Percentiles rank a stretch among this genome's conserved stretches.
Conservation (phyloP, 768 basidiomycete genomes). For the Coprinopsis cinerea region DNA sequence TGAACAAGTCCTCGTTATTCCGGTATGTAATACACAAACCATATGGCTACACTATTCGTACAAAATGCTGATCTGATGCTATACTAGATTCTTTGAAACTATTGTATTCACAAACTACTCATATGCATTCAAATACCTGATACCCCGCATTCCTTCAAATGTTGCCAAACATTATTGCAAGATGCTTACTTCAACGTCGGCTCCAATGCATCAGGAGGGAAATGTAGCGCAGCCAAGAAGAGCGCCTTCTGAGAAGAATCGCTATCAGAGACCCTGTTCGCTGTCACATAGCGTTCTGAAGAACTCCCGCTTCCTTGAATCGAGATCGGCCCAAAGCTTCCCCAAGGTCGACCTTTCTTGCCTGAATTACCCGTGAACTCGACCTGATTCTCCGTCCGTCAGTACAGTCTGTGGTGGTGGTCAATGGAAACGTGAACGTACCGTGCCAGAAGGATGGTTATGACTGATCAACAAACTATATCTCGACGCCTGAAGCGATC, state of each 20-base stretch:
- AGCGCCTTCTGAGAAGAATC: slow-evolving; percentile 12
- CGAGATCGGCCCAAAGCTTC: slow-evolving; percentile 15
- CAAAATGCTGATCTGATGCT: background rate
- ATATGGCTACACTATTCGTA: background rate
- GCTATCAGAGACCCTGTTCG: slow-evolving; percentile 11
- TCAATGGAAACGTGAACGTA: slow-evolving; percentile 8
- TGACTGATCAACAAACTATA: slow-evolving; percentile 20
- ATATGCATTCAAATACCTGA: background rate
- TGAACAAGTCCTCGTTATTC: too few relatives aligned
- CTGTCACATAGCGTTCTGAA: slow-evolving; percentile 11
- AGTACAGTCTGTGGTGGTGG: background rate
- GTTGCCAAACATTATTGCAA: background rate
- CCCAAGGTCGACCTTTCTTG: slow-evolving; percentile 18
- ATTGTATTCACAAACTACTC: too few relatives aligned
- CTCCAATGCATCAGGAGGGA: slow-evolving; percentile 6
- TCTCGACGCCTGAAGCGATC: slow-evolving; percentile 17
- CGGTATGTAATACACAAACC: too few relatives aligned
- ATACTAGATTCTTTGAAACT: too few relatives aligned
- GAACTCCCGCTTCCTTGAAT: slow-evolving; percentile 10
- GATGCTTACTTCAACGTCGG: slow-evolving; percentile 10
- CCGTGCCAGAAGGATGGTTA: slow-evolving; percentile 18
- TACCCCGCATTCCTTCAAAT: slow-evolving; percentile 1
- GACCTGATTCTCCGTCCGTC: slow-evolving; percentile 14
- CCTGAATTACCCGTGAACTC: slow-evolving; percentile 18
- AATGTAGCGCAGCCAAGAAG: slow-evolving; percentile 13